These are phyloP conservation scores for Phylloporus rhodoxanthus DNA, from an alignment of 768 basidiomycete genomes.

Conservation along the genomic window DNA sequence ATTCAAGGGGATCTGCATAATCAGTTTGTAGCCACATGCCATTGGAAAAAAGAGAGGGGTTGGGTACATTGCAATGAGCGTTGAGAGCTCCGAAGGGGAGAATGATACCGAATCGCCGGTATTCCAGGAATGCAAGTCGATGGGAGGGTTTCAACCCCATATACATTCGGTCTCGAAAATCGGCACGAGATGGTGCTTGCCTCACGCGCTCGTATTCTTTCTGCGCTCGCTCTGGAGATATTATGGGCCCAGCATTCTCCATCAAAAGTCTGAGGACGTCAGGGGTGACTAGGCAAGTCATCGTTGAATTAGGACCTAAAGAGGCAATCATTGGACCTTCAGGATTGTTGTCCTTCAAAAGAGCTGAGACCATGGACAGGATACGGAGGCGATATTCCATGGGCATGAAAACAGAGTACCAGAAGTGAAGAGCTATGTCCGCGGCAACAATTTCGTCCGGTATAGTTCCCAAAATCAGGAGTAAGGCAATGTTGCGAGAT, in stretches of 20 bases:
- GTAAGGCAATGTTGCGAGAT: slow-evolving; percentile 38
- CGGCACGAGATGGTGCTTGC: slow-evolving; percentile 33
- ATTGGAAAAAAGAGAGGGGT: slow-evolving; percentile 42
- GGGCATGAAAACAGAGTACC: slow-evolving; percentile 43
- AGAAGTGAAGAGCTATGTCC: slow-evolving; percentile 44
- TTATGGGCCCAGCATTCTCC: slow-evolving; percentile 10
- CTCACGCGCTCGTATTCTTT: slow-evolving; percentile 31
- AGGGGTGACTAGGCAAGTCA: slow-evolving; percentile 13
- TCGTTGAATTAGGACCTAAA: slow-evolving; percentile 11
- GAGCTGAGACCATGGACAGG: slow-evolving; percentile 14
- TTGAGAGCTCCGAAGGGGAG: slow-evolving; percentile 43
- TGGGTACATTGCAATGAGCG: slow-evolving; percentile 37
- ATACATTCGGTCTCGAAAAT: slow-evolving; percentile 39
- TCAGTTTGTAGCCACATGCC: slow-evolving; percentile 42
- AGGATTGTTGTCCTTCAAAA: slow-evolving; percentile 7
- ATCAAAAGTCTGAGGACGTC: slow-evolving; percentile 9
- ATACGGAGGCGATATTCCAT: slow-evolving; percentile 25
- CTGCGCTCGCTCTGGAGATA: slow-evolving; percentile 24
- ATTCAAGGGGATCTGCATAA: slow-evolving; percentile 40
- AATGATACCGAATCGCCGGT: slow-evolving; percentile 38
- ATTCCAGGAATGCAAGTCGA: slow-evolving; percentile 38
- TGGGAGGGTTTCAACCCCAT: slow-evolving; percentile 39
- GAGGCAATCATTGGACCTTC: slow-evolving; percentile 4
- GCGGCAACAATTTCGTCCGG: slow-evolving; percentile 31
- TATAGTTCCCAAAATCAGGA: slow-evolving; percentile 37